Evolutionary conservation across 75 land plant genomes (phyloP), one percentile per base, ranked within the genome.

Genomic region (Picea sitchensis): DNA sequence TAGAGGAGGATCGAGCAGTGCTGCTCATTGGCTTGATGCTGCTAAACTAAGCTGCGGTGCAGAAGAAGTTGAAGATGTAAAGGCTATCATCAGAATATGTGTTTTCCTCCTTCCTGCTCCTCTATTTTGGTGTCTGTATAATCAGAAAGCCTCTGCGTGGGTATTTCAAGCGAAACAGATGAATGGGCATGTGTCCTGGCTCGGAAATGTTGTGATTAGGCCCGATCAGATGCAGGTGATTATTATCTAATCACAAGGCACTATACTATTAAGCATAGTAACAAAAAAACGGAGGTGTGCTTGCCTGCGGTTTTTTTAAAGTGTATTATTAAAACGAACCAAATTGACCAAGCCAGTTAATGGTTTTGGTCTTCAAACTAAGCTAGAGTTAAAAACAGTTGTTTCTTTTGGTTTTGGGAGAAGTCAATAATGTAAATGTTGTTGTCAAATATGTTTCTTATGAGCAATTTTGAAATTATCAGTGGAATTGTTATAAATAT

Each of bases 201-300:
- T 84, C 41, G 84, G 78, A 54, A 36, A 62, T 31, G 3, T 84
- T 14, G 75, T 65, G 38, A 84, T 84, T 32, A 65, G 82, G 58
- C 86, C 86, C 9, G 86, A 84, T 44, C 86, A 84, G 58, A 81
- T 84, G 86, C 86, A 84, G 83, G 86, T 84, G 57, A 14, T 3
- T 38, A 8, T 21, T 61, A 18, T 20, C n/a, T 20, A 14, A 3
- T 54, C 17, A 51, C 62, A 47, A 17, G 34, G 75, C 6, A 26
- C 23, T 20, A 30, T 11, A 67, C 14, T 62, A 23, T 18, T 7
- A 38, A 30, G 31, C n/a, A 12, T 34, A 20, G 51, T 41, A 18
- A 44, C 9, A 41, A 41, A n/a, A 20, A 7, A 41, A 17, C 20
- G 14, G 51, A 44, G 9, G 21, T 2, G 3, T 71, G n/a, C n/a